phyloP scores from a whole-genome alignment of 495 filamentous ascomycete genomes.

The Usnea hakonensis region DNA sequence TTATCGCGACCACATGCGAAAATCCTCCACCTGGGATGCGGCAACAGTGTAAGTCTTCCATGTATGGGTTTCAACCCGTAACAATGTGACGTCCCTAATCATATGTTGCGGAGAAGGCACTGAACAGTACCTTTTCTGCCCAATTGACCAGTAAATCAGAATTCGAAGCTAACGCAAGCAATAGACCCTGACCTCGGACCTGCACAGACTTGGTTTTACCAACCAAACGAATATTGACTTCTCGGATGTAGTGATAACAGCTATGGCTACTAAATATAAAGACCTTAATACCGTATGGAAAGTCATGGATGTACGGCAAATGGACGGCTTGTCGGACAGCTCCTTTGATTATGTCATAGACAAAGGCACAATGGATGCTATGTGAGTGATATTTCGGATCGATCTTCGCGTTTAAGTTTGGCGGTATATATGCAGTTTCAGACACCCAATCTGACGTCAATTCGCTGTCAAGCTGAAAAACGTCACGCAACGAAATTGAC shows the following conservation, averaged over 20 bases:
- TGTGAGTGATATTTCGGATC: not conserved
- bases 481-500: not conserved
- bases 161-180: not conserved
- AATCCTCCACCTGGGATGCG: not conserved
- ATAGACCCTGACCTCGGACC: not conserved
- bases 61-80: not conserved
- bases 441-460: not conserved
- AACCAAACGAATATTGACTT: not conserved
- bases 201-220: not conserved
- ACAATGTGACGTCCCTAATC: not conserved
- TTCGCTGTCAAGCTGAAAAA: not conserved
- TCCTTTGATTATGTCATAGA: not conserved
- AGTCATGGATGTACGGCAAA: not conserved
- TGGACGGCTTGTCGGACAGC: not conserved
- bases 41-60: too few relatives aligned
- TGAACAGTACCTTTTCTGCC: not conserved
- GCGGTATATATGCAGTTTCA: not conserved
- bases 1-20: not conserved
- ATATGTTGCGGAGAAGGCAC: not conserved
- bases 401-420: not conserved
- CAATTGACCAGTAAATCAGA: not conserved
- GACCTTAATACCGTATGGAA: conserved; percentile 1
- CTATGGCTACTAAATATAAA: not conserved
- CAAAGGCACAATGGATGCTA: not conserved
- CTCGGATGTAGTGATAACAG: not conserved